Base-by-base conservation (phyloP, 352 stramenopile species). In the Globisporangium cystogenes region DNA sequence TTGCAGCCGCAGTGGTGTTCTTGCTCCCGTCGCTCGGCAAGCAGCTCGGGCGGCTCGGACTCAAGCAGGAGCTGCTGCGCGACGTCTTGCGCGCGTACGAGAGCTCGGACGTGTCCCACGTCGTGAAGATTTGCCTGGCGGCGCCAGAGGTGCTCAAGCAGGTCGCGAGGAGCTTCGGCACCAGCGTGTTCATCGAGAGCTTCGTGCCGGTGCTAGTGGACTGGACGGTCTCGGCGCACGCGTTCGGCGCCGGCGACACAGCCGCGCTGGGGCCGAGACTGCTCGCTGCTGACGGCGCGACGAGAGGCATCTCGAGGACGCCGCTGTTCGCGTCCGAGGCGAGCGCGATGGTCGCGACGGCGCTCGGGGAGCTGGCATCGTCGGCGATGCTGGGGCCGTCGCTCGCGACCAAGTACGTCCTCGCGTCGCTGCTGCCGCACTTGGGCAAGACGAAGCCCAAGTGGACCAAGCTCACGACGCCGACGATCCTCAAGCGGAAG, bases 131-230 rank as follows among this genome's bases (percentile, higher is more conserved):
- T 6, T 86, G 64, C 23, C 51, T 93, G 6, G 57, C 58, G 0
- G 62, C 76, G 1, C 80, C 82, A 1, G 72, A 75, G 4, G 73
- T 86, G 0, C 41, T 93, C 40, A 55, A 72, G 26, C 59, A 60
- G 6, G 31, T 87, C 20, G 46, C 81, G 37, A 58, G 64, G 35
- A 59, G 60, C 24, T 90, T 90, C 56, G 80, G 82, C 29, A 57
- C 55, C 3, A 39, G 58, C 26, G 60, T 57, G 16, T 64, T 91
- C 7, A 51, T 91, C 5, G 60, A 75, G 36, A 67, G 62, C 42
- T 75, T 91, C 51, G 41, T 91, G 7, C 82, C 80, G 7, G 65
- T 87, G 3, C 43, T 93, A 1, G 33, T 87, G 2, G 82, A 91
- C 41, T 93, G 82, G 82, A 50, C 89, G 3, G 63, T 73, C 3